These are phyloP conservation scores for Magnolia changhungtana DNA, from an alignment of 164 flowering plant species.

Conservation along the genomic window DNA sequence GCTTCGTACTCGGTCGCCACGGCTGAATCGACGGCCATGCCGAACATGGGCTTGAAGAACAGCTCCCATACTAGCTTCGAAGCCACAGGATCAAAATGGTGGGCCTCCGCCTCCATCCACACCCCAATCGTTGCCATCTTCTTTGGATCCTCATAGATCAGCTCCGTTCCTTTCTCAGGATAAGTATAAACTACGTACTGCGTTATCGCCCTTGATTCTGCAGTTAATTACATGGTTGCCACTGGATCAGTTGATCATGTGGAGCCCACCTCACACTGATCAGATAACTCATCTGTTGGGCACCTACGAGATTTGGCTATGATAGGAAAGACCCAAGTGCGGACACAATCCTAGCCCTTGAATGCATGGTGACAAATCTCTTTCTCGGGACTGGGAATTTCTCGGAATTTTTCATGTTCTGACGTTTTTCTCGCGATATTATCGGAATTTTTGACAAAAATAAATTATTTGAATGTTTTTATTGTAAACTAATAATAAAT, in stretches of 20 bases:
- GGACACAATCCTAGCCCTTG: too few relatives aligned
- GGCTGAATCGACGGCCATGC: constrained; percentile 35
- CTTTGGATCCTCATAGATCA: constrained; percentile 8
- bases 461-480: too few relatives aligned
- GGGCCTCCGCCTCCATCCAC: constrained; percentile 69
- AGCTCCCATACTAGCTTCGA: constrained; percentile 36
- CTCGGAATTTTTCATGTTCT: too few relatives aligned
- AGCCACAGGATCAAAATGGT: constrained; percentile 43
- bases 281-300: not conserved
- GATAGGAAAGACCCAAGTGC: too few relatives aligned
- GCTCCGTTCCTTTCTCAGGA: constrained; percentile 12
- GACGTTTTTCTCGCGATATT: too few relatives aligned
- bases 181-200: constrained; percentile 14
- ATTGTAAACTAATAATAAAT: too few relatives aligned
- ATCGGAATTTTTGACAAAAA: too few relatives aligned
- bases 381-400: too few relatives aligned
- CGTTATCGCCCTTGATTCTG: constrained; percentile 23
- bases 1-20: constrained; percentile 24
- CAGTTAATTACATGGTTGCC: not conserved
- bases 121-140: constrained; percentile 20
- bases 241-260: not conserved
- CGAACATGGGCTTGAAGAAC: constrained; percentile 28
- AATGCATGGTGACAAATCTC: too few relatives aligned
- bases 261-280: not conserved
- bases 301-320: not conserved